Conservation (phyloP, 352 stramenopile genomes). For the Phytophthora idaei region DNA sequence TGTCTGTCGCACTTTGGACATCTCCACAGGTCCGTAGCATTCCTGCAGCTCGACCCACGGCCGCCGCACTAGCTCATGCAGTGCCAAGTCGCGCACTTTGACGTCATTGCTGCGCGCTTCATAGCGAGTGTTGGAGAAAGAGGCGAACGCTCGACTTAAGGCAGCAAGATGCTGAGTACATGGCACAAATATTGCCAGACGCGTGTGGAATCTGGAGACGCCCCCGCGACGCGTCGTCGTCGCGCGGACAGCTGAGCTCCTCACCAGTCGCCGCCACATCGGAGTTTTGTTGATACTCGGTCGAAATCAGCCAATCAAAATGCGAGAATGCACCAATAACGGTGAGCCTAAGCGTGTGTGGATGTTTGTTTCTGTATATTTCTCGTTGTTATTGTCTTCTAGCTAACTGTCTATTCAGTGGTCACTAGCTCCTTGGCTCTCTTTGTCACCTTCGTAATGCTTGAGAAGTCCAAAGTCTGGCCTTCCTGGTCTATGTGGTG, state of each 20-base stretch:
- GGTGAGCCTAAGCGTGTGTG: no score
- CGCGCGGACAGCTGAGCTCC: constrained; percentile 7
- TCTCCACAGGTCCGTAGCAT: constrained; percentile 24
- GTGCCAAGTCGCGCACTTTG: constrained; percentile 32
- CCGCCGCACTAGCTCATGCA: constrained; percentile 38
- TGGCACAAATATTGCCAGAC: not conserved
- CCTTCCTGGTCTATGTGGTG: constrained; percentile 22
- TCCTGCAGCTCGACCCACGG: constrained; percentile 37
- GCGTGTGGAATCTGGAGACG: not conserved
- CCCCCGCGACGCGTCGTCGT: constrained; percentile 2
- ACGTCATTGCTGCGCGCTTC: constrained; percentile 12
- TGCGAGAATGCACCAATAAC: not conserved
- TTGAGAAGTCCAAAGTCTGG: not conserved
- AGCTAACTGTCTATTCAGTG: constrained; percentile 18
- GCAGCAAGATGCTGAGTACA: not conserved
- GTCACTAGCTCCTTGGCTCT: constrained; percentile 10
- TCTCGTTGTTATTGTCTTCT: constrained; percentile 4
- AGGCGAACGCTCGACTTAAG: constrained; percentile 14
- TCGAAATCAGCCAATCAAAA: constrained; percentile 20
- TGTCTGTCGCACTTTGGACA: constrained; percentile 35
- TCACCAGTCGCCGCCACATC: constrained; percentile 29
- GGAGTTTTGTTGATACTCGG: not conserved
- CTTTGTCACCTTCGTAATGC: constrained; percentile 4
- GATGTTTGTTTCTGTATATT: not conserved
- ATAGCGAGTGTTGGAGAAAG: constrained; percentile 3